These are phyloP conservation scores for Naganishia randhawae DNA, from an alignment of 768 basidiomycete species.

Conservation along the genomic window DNA sequence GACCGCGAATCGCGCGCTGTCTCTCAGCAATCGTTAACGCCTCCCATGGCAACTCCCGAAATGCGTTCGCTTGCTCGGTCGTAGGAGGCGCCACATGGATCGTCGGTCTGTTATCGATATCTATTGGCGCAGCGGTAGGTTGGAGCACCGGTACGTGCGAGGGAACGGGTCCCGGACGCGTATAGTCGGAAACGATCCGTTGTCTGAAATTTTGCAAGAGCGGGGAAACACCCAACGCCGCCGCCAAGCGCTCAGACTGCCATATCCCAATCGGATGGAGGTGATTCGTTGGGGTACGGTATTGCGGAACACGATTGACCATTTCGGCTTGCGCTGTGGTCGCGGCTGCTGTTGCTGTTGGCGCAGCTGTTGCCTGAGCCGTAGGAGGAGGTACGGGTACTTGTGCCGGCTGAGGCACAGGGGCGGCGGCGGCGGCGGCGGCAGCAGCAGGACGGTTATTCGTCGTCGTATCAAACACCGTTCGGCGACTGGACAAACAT, in stretches of 20 bases:
- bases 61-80: slow-evolving; percentile 52
- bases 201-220: background rate
- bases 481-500: slow-evolving; percentile 16
- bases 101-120: slow-evolving; percentile 49
- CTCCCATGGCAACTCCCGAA: slow-evolving; percentile 58
- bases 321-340: background rate
- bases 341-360: slow-evolving; percentile 34
- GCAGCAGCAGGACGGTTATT: too few relatives aligned
- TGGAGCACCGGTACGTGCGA: too few relatives aligned
- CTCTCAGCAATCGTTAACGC: slow-evolving; percentile 56
- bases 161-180: background rate
- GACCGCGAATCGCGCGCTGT: slow-evolving; percentile 49
- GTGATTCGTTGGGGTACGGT: background rate
- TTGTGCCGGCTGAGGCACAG: slow-evolving; percentile 13
- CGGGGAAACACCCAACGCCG: background rate
- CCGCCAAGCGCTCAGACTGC: background rate
- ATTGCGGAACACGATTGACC: background rate
- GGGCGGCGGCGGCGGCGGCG: background rate
- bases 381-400: slow-evolving; percentile 14
- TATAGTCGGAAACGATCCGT: background rate
- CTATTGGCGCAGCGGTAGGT: slow-evolving; percentile 41
- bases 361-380: slow-evolving; percentile 26
- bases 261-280: background rate
- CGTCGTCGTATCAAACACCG: background rate
- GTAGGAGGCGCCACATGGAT: slow-evolving; percentile 43